Evolutionary conservation across 768 basidiomycete species (phyloP), one percentile per base, ranked within the genome.

Genomic region (Leucocoprinus leucothites): DNA sequence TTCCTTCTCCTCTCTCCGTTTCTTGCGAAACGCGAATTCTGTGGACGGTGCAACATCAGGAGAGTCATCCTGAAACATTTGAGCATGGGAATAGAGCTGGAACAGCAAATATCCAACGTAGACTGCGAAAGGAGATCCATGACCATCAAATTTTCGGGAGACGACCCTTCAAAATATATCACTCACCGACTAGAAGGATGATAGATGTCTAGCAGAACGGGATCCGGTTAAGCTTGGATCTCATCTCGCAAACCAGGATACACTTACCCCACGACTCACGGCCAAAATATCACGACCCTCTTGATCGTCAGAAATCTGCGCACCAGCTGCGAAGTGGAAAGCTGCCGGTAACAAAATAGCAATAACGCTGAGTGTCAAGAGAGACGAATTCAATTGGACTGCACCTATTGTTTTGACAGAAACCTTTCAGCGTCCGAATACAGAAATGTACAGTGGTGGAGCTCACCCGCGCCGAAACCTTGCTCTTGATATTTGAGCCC

Each of bases 331-430:
- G 58, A 87, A 78, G 59, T 91, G 86, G 69, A 89, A 94, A 1
- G 88, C 91, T 22, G 88, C 89, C 5, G 90, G 90, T 16, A 93
- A 71, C 8, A 93, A 74, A 9, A 92, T 75, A 48, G 85, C 91
- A 62, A 89, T 86, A 48, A 92, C 91, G 60, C 89, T 90, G 50
- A 93, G 74, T 25, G 82, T 87, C 52, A 93, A 70, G 9, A 93
- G 66, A 2, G 91, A 90, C 0, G 86, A 82, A 67, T 91, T 89
- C 40, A 89, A 64, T 64, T 91, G 88, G 6, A 84, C 81, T 1
- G 89, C 72, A 58, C 75, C 79, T 79, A 31, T 57, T 28, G 7
- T 9, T 51, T 24, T 22, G 34, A 48, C n/a, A 47, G 38, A 26
- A 34, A 28, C 48, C 42, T 34, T 25, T 44, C 22, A 41, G 46